Base-by-base conservation (phyloP, 306 rosid species). In the Calophaca sinica region DNA sequence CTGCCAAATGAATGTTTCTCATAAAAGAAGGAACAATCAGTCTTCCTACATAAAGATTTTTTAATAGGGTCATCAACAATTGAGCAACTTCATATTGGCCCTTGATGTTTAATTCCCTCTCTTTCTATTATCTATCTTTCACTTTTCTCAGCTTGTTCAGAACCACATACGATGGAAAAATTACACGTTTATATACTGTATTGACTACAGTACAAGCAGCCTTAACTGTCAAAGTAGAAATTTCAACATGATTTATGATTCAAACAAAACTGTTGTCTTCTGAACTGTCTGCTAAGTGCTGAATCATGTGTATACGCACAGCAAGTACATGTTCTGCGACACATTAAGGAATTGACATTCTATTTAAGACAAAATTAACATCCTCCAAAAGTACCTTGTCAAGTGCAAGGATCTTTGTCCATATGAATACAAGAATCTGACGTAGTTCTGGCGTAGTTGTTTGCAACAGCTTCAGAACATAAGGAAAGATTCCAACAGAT, bases 391-490 rank as follows among this genome's bases (percentile, higher is more conserved):
- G 60, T 82, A 96, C 99, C 98, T 96, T 96, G 74, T 96, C 99
- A 74, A 92, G 98, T 48, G 99, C 99, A 74, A 96, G 90, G 86
- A 96, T 90, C 82, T 96, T 96, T 9, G 99, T 90, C 99, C 99
- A 96, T 50, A 96, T 96, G 82, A 96, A 96, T 52, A 96, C 99
- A 78, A 96, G 98, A 85, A 96, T 92, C 70, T 92, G 97, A 5
- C 98, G 89, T 70, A 96, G 87, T 76, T 96, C 99, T 20, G 98
- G 90, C 66, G 97, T 96, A 39, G 96, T 96, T 26, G 98, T 92
- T 90, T 90, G 98, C 81, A 96, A 83, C 71, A 96, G 87, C 86
- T 96, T 96, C 79, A 96, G 82, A 79, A 96, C 99, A 71, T 96
- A 96, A 4, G 99, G 99, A 85, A 96, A 96, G 80, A 96, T 96